Evolutionary conservation across 176 grass and related monocot genomes (phyloP).

Genomic region (Secale cereale): DNA sequence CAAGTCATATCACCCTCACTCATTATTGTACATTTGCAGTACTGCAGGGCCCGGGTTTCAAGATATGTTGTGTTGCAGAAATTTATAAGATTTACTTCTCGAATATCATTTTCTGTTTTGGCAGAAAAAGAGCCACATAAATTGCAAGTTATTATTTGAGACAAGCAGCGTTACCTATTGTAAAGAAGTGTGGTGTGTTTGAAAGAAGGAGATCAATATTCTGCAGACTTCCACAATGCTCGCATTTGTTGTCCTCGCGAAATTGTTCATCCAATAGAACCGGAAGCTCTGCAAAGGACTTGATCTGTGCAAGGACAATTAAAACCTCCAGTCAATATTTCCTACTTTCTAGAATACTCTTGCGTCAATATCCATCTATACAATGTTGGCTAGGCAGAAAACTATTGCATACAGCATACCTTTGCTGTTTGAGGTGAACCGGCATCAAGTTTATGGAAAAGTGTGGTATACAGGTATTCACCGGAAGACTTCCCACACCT

Average conservation of each 20-base stretch:
- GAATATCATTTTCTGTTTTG: neutral
- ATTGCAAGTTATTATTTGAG: neutral
- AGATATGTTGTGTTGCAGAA: neutral
- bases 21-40: neutral
- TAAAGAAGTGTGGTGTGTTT: no score
- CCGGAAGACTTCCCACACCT: neutral
- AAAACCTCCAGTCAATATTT: neutral
- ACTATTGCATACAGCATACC: neutral
- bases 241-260: no score
- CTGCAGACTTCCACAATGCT: no score
- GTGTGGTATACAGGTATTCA: neutral
- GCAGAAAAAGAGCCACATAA: neutral
- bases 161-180: no score
- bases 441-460: constrained; percentile 11
- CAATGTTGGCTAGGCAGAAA: neutral
- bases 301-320: neutral
- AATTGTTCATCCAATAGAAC: no score
- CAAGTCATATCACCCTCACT: neutral
- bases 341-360: neutral
- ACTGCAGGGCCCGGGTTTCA: neutral
- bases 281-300: no score
- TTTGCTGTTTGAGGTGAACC: constrained; percentile 25
- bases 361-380: no score
- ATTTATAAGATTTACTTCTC: neutral
- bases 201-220: no score